A percentile compares a stretch with the other conserved stretches of the same genome.
phyloP scores from a whole-genome alignment of 441 rosid species.

The Arabidopsis hybrid region DNA sequence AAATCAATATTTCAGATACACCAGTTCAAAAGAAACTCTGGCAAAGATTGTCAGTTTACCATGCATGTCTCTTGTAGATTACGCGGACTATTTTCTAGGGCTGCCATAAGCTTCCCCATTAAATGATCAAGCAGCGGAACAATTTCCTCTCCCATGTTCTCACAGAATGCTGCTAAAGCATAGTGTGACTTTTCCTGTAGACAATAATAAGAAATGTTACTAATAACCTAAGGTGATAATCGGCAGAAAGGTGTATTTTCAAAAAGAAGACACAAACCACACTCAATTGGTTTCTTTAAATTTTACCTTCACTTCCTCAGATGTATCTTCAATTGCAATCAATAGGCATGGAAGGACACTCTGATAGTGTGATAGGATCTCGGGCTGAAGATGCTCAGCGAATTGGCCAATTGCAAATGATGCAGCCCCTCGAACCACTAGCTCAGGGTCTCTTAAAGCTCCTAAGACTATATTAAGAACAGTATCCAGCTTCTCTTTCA shows the following conservation, averaged over 20 bases:
- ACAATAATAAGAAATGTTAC: slow-evolving; percentile 28
- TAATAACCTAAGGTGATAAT: neutral
- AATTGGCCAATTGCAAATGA: slow-evolving; percentile 98
- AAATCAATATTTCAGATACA: slow-evolving; percentile 24
- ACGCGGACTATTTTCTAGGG: slow-evolving; percentile 87
- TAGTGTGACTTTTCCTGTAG: slow-evolving; percentile 95
- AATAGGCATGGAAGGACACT: slow-evolving; percentile 94
- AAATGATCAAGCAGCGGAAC: slow-evolving; percentile 90
- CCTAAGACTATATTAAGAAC: slow-evolving; percentile 83
- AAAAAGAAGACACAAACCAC: slow-evolving; percentile 8
- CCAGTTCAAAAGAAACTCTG: slow-evolving; percentile 26
- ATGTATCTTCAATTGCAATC: slow-evolving; percentile 88
- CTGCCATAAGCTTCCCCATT: slow-evolving; percentile 87
- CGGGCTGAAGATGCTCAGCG: slow-evolving; percentile 99
- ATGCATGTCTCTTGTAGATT: slow-evolving; percentile 99
- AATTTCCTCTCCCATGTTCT: slow-evolving; percentile 98
- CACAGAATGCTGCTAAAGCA: slow-evolving; percentile 99
- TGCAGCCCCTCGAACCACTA: slow-evolving; percentile 99
- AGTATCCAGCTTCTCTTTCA: slow-evolving; percentile 87
- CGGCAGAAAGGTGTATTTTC: slow-evolving; percentile 16
- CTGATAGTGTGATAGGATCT: slow-evolving; percentile 80
- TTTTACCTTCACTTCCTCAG: slow-evolving; percentile 97
- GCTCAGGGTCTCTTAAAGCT: slow-evolving; percentile 93
- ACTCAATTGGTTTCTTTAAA: slow-evolving; percentile 9
- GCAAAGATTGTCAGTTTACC: slow-evolving; percentile 55